Base-by-base conservation (phyloP, 495 filamentous ascomycete genomes). In the Collariella sp. region DNA sequence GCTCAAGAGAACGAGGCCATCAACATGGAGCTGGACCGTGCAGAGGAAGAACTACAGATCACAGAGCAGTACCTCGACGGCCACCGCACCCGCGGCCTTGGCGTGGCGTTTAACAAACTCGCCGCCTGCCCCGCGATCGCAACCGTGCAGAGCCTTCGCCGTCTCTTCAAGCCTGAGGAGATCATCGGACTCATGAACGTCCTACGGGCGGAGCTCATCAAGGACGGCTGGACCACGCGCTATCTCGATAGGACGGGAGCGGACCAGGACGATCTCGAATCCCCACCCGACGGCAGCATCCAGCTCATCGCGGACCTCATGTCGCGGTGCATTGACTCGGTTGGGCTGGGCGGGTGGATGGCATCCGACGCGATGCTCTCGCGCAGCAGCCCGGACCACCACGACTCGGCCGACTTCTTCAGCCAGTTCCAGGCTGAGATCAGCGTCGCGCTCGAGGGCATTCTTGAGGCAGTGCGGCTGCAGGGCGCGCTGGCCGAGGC, bases 271-370 rank as follows among this genome's bases (percentile, higher is more conserved):
- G 76, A 78, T 5, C 71, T 74, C 1, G 79, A 82, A 64, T 63
- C 77, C 46, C 67, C 80, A 58, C 74, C 74, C 19, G 74, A 79
- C 35, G 78, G 71, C 11, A 80, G 79, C 63, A 78, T 79, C 46
- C 68, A 70, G 46, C 72, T 79, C 38, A 81, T 88, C 52, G 76
- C 79, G 29, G 78, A 83, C 49, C 70, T 94, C 7, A 76, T 95
- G 33, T 85, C 79, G 62, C 82, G 83, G 57, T 83, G 87, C 38
- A 75, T 95, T 10, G 90, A 96, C 70, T 83, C 88, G 10, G 79
- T 95, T n/a, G 89, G 89, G 10, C 76, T 86, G 16, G 83, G 79
- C 12, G 88, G 88, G 26, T 96, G 87, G 87, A 80, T 95, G 47
- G 72, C 82, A 7, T 82, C 81, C 34, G 75, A 78, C 26, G 67